These are phyloP conservation scores for Talaromyces sp. DNA, from an alignment of 2,329 filamentous ascomycete species.

Conservation along the genomic window DNA sequence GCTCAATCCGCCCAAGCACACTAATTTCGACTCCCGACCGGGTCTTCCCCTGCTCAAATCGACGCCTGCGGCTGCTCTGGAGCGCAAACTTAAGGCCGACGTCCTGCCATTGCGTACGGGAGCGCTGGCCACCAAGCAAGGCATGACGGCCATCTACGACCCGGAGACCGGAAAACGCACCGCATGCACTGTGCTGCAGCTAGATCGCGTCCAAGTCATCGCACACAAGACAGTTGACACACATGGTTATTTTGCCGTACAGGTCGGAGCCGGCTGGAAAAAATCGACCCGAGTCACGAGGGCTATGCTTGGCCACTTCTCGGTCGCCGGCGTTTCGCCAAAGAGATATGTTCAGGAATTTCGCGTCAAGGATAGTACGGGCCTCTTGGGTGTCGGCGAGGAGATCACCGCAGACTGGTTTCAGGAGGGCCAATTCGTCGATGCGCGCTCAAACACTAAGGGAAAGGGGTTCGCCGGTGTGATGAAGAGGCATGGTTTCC, in stretches of 20 bases:
- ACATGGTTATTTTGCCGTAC: slow-evolving; percentile 92
- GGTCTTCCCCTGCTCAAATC: slow-evolving; percentile 51
- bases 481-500: slow-evolving; percentile 94
- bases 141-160: slow-evolving; percentile 90
- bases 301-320: slow-evolving; percentile 83
- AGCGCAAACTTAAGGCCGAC: slow-evolving; percentile 48
- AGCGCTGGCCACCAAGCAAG: slow-evolving; percentile 82
- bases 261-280: slow-evolving; percentile 75
- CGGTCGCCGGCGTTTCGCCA: slow-evolving; percentile 72
- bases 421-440: slow-evolving; percentile 81
- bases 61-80: slow-evolving; percentile 55
- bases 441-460: slow-evolving; percentile 71
- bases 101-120: slow-evolving; percentile 68
- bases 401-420: slow-evolving; percentile 86
- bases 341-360: slow-evolving; percentile 86
- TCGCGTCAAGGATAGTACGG: slow-evolving; percentile 67
- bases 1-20: slow-evolving; percentile 49
- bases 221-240: slow-evolving; percentile 74
- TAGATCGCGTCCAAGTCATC: slow-evolving; percentile 87
- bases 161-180: slow-evolving; percentile 68
- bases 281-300: slow-evolving; percentile 72
- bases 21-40: slow-evolving; percentile 51
- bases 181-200: slow-evolving; percentile 86
- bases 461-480: slow-evolving; percentile 95
- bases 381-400: slow-evolving; percentile 71